phyloP scores from a whole-genome alignment of 208 protist genomes.

The Herpetomonas samuelpessoai region DNA sequence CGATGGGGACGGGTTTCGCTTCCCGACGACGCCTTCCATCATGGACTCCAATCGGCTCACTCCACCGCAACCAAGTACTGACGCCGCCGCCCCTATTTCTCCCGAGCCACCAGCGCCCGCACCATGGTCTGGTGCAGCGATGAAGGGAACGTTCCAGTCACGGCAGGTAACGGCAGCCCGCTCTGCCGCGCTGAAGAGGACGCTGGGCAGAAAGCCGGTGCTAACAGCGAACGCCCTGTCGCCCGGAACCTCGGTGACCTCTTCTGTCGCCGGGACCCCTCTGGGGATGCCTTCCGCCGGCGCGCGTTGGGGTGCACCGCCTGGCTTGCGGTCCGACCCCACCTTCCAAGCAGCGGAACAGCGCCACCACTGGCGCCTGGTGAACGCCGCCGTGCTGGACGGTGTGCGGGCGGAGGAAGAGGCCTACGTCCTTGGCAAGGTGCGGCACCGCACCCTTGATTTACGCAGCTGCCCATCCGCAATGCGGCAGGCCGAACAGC shows the following conservation, averaged over 20 bases:
- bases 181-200: neutral
- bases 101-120: neutral
- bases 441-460: neutral
- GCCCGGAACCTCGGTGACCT: too few species aligned
- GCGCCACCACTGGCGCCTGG: neutral
- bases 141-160: neutral
- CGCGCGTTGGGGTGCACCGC: neutral
- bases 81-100: neutral
- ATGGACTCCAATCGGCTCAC: too few species aligned
- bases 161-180: neutral
- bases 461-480: neutral
- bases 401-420: neutral
- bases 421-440: neutral
- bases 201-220: too few species aligned
- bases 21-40: too few species aligned
- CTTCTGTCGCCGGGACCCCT: neutral
- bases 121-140: neutral
- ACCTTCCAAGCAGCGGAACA: too few species aligned
- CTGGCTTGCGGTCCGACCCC: too few species aligned
- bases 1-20: too few species aligned
- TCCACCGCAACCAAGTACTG: neutral
- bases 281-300: neutral
- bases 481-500: neutral
- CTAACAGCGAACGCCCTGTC: too few species aligned
- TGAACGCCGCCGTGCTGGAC: neutral